Base-by-base conservation (phyloP, 805 yeast species). In the Ogataea ganodermae region DNA sequence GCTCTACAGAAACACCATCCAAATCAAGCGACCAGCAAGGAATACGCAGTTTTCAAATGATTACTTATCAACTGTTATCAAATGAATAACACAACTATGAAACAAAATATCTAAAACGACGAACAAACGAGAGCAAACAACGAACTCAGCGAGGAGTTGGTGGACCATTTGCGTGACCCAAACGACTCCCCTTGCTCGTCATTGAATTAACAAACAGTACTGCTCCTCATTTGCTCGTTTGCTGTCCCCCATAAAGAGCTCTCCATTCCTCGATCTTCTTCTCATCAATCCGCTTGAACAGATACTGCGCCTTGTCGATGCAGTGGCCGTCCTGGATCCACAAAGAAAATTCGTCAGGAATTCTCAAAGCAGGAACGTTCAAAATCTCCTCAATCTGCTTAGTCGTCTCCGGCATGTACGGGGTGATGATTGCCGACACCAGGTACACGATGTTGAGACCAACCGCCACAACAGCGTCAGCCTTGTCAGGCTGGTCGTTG, bases 221-320 rank as follows among this genome's bases (percentile, higher is more conserved):
- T n/a, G n/a, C n/a, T n/a, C n/a, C n/a, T n/a, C n/a, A n/a, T n/a
- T n/a, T n/a, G n/a, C n/a, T n/a, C 43, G 55, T 68, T 62, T 85
- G 84, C 57, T 81, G 75, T 38, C 97, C 98, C 50, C 97, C 96
- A 63, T 86, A 94, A 67, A 79, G 78, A 45, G 73, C 69, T 73
- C 96, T 85, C 96, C 97, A 89, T 61, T 81, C 86, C 8, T 81
- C 94, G 52, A 91, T 76, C 75, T 86, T 85, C 72, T 83, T 83
- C 62, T 88, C 96, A 56, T 92, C 98, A 58, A 94, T 94, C 73
- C 97, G 83, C 63, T 77, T 79, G 78, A 94, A 94, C 71, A 94
- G 75, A 71, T 94, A 90, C 72, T 89, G 88, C 14, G 98, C 92
- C 65, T 88, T 84, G 52, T 89, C 92, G 53, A 94, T 86, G 69